A percentile compares a stretch with the other conserved stretches of the same genome.
phyloP scores from a whole-genome alignment of 805 yeast genomes.

The Nakazawaea wyomingensis region DNA sequence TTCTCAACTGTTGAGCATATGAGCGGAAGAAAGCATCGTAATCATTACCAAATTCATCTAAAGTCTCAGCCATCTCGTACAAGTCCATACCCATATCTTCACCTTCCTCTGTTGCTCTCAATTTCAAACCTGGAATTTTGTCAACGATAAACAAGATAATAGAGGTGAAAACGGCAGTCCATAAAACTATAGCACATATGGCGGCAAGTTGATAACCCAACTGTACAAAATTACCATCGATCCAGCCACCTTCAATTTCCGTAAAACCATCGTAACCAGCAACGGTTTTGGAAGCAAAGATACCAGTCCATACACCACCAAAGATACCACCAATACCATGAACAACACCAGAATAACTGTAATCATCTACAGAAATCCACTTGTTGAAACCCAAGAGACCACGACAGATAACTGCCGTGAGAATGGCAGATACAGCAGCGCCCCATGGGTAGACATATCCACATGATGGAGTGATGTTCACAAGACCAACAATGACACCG shows the following conservation, averaged over 20 bases:
- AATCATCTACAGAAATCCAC: constrained; percentile 40
- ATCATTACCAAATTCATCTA: constrained; percentile 29
- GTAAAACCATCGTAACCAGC: constrained; percentile 40
- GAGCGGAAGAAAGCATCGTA: constrained; percentile 24
- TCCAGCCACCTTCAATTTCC: constrained; percentile 42
- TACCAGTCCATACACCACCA: constrained; percentile 38
- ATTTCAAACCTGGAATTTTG: constrained; percentile 43
- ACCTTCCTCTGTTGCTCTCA: constrained; percentile 39
- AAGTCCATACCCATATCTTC: constrained; percentile 49
- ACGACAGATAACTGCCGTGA: constrained; percentile 35
- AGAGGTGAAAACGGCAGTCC: constrained; percentile 41
- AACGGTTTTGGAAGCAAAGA: constrained; percentile 38
- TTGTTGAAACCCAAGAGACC: constrained; percentile 29
- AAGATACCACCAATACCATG: constrained; percentile 45
- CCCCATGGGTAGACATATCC: constrained; percentile 43
- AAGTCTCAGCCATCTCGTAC: constrained; percentile 45
- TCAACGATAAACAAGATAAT: constrained; percentile 42
- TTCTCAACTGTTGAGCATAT: constrained; percentile 20
- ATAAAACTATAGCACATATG: constrained; percentile 34
- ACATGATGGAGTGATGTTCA: constrained; percentile 42
- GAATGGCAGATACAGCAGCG: constrained; percentile 36
- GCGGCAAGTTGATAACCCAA: constrained; percentile 42
- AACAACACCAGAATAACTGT: constrained; percentile 38
- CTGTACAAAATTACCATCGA: constrained; percentile 39
- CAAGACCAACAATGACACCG: constrained; percentile 41